Conservation (phyloP, 1,284 basidiomycete genomes). For the Ceratobasidium papillatum region DNA sequence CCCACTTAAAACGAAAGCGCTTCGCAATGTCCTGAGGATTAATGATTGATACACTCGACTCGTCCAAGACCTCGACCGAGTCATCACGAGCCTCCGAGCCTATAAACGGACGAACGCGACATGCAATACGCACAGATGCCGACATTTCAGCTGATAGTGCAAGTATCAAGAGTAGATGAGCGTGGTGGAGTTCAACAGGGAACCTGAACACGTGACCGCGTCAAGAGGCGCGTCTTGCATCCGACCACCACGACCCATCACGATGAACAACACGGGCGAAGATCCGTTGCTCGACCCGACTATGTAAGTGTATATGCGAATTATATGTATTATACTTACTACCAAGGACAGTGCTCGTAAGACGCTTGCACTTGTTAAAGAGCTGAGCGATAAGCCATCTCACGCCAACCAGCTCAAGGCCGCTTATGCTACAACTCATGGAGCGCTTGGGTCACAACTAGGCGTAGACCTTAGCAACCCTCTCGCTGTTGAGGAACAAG, state of each 20-base stretch:
- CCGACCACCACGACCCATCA: conserved; percentile 33
- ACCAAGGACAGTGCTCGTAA: conserved; percentile 8
- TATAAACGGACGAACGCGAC: conserved; percentile 64
- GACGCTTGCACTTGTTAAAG: conserved; percentile 22
- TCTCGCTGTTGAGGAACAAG: conserved; percentile 30
- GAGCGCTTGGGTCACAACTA: conserved; percentile 20
- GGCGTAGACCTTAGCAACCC: conserved; percentile 30
- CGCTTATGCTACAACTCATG: conserved; percentile 19
- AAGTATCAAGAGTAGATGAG: not conserved
- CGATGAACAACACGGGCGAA: conserved; percentile 25
- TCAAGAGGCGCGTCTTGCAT: conserved; percentile 34
- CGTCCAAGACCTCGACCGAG: conserved; percentile 63
- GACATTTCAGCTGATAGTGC: conserved; percentile 9
- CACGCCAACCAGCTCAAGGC: conserved; percentile 15
- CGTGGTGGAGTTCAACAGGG: conserved; percentile 33
- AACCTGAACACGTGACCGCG: conserved; percentile 20
- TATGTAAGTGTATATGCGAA: not conserved
- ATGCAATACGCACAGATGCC: conserved; percentile 31
- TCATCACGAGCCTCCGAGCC: conserved; percentile 68
- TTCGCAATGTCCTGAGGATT: conserved; percentile 72
- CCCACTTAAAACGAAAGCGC: conserved; percentile 74
- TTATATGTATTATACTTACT: not conserved
- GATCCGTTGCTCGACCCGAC: conserved; percentile 36
- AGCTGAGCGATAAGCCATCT: conserved; percentile 22
- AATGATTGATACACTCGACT: conserved; percentile 62